Evolutionary conservation across 805 yeast genomes (phyloP).

Genomic region (Hanseniaspora meyeri): DNA sequence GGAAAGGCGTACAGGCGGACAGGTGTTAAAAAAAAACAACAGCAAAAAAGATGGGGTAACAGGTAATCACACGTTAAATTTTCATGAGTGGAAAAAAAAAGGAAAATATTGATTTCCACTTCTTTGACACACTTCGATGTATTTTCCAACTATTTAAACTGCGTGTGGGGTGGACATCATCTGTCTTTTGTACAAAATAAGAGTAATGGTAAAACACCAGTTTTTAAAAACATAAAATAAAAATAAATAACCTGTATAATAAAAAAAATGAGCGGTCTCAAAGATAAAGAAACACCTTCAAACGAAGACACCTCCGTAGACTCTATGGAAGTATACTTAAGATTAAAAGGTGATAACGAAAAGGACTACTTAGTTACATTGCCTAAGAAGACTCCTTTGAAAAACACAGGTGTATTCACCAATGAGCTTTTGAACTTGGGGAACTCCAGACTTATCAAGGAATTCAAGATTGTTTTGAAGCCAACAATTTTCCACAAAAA

Average conservation of each 20-base stretch:
- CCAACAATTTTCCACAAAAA: slow-evolving; percentile 65
- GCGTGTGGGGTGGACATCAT: no score
- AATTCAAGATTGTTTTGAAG: slow-evolving; percentile 41
- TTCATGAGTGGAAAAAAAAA: no score
- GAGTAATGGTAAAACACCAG: no score
- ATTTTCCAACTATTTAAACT: no score
- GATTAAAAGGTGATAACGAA: slow-evolving; percentile 75
- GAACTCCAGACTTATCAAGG: neutral
- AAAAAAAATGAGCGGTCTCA: neutral
- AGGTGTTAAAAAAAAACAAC: neutral
- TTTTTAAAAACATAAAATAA: no score
- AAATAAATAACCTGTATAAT: no score
- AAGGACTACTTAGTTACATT: slow-evolving; percentile 80
- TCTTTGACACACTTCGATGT: no score
- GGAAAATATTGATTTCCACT: no score
- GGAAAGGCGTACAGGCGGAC: no score
- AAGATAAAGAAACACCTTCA: neutral
- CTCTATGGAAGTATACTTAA: slow-evolving; percentile 40
- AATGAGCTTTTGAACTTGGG: slow-evolving; percentile 36
- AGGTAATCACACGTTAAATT: no score
- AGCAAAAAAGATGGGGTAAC: no score
- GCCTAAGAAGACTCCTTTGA: slow-evolving; percentile 45
- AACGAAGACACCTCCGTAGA: neutral
- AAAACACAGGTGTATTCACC: slow-evolving; percentile 37
- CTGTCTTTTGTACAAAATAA: no score